A percentile compares a stretch with the other conserved stretches of the same genome.
phyloP scores from a whole-genome alignment of 176 grass and related monocot species.

The Urochloa ruziziensis region DNA sequence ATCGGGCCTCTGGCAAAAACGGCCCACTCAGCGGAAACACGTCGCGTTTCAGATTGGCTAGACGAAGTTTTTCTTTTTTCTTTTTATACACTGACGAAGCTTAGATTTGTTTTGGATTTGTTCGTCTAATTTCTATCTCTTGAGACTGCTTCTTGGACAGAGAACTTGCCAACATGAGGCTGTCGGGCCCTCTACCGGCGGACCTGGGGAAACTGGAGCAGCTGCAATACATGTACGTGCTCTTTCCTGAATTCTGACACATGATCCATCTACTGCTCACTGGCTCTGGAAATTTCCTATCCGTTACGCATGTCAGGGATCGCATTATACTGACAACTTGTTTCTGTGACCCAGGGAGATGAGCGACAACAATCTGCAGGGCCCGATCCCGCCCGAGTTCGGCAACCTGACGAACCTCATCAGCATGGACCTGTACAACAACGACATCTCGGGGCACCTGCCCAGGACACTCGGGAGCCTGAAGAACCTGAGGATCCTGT shows the following conservation, averaged over 20 bases:
- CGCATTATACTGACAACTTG: neutral
- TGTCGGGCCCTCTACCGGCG: slow-evolving; percentile 56
- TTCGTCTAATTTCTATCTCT: neutral
- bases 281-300: neutral
- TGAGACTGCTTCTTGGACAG: slow-evolving; percentile 11
- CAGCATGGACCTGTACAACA: slow-evolving; percentile 64
- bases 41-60: neutral
- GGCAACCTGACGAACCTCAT: slow-evolving; percentile 55
- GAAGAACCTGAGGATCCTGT: slow-evolving; percentile 56
- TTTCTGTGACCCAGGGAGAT: slow-evolving; percentile 53
- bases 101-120: neutral
- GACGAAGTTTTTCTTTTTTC: too few species aligned
- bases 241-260: neutral
- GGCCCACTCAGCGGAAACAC: neutral
- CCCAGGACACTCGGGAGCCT: slow-evolving; percentile 57
- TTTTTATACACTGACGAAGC: too few species aligned
- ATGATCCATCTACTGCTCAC: neutral
- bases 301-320: neutral
- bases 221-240: slow-evolving; percentile 55
- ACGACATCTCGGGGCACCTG: slow-evolving; percentile 62
- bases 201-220: slow-evolving; percentile 61
- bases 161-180: slow-evolving; percentile 22
- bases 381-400: slow-evolving; percentile 60
- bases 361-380: slow-evolving; percentile 53
- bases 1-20: neutral